Base-by-base conservation (phyloP, 352 stramenopile genomes). In the Phytophthora pseudosyringae region DNA sequence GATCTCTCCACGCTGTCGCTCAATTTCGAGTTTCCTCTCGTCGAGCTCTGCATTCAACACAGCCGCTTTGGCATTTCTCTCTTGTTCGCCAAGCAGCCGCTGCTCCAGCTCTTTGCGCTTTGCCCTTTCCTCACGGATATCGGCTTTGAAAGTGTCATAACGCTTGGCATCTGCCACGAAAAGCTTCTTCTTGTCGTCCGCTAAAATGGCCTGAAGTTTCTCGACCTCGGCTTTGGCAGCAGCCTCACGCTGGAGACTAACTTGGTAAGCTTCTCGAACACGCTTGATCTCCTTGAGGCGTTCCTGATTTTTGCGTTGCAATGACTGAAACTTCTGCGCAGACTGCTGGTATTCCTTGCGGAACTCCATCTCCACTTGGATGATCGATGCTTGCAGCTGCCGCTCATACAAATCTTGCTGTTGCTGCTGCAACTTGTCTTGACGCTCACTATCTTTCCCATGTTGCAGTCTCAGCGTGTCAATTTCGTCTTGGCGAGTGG, bases 291-390 rank as follows among this genome's bases (percentile, higher is more conserved):
- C 75, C 25, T 78, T 69, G 1, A 76, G 28, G 0, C 66, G 29
- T 6, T 82, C 76, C 3, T 89, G 78, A 26, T 71, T 75, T 47
- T 84, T 86, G 29, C 71, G 80, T 43, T 89, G 78, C 6, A 76
- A 32, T 0, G 59, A 4, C 29, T 89, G 73, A 18, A 86, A 64
- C 31, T 87, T 88, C 11, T 81, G 73, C 5, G 49, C 47, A 1
- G 67, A 66, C 13, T 78, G 59, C 18, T 87, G 70, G 39, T 88
- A 70, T 33, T 92, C 81, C 25, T 79, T 81, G 15, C 83, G 81
- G 28, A 92, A 93, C 47, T 93, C 83, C 72, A 88, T 82, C 58
- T 93, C 83, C 5, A 91, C 47, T 49, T 91, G 80, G 15, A 85
- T 59, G 28, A 89, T 55, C 8, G 78, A 83, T 0, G 76, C 71